These are phyloP conservation scores for Chaetothyriales sp. DNA, from an alignment of 2,329 filamentous ascomycete genomes.

Conservation along the genomic window DNA sequence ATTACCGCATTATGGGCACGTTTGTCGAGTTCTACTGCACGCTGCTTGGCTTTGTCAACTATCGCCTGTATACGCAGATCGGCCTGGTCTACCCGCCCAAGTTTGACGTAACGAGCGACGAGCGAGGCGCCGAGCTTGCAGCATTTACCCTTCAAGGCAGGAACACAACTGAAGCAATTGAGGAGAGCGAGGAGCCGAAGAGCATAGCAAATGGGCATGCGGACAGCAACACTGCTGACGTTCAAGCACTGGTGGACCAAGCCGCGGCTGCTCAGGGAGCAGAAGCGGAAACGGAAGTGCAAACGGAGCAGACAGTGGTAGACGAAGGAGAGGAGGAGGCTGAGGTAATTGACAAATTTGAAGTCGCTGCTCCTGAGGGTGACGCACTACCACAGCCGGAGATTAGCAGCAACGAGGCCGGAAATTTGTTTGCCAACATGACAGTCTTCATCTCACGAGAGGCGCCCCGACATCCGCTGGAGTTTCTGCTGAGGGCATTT, in stretches of 20 bases:
- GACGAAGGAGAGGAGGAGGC: conserved; percentile 32
- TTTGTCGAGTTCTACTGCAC: conserved; percentile 99
- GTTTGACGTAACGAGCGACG: conserved; percentile 75
- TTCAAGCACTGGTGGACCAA: conserved; percentile 52
- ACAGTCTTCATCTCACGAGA: conserved; percentile 91
- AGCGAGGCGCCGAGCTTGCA: conserved; percentile 73
- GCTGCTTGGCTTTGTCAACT: conserved; percentile 89
- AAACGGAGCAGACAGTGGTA: conserved; percentile 29
- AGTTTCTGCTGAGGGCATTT: conserved; percentile 85
- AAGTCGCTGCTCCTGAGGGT: conserved; percentile 66
- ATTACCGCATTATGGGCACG: conserved; percentile 98
- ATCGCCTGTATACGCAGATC: conserved; percentile 76
- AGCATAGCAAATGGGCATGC: conserved; percentile 37
- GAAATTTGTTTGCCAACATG: conserved; percentile 69
- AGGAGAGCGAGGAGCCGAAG: conserved; percentile 37
- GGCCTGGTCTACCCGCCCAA: conserved; percentile 92
- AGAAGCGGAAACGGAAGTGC: conserved; percentile 23
- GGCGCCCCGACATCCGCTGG: conserved; percentile 74
- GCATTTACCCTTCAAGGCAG: conserved; percentile 83
- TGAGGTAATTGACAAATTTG: conserved; percentile 72
- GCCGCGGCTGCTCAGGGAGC: conserved; percentile 19
- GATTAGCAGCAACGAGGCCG: conserved; percentile 48
- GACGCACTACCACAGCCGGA: conserved; percentile 74
- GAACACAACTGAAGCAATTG: conserved; percentile 34
- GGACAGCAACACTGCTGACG: conserved; percentile 46